Percentiles rank a stretch among this genome's conserved stretches.
These are phyloP conservation scores for Phytophthora europaea DNA, from an alignment of 352 stramenopile genomes.

Conservation along the genomic window DNA sequence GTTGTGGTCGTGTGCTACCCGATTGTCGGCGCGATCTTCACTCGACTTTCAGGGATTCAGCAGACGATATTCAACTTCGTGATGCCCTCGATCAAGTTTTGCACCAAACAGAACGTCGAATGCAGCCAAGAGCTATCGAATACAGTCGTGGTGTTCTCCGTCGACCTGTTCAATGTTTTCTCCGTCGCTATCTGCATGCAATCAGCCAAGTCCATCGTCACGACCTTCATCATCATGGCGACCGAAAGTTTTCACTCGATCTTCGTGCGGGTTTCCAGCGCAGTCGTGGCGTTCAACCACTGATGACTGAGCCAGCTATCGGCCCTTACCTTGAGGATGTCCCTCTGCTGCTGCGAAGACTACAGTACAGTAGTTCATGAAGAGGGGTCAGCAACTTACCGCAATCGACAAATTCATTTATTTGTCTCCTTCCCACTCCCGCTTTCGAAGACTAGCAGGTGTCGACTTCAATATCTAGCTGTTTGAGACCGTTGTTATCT, in stretches of 20 bases:
- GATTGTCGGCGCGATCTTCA: constrained; percentile 30
- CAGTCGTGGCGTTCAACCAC: too few relatives aligned
- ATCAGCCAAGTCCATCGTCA: constrained; percentile 14
- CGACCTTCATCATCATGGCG: constrained; percentile 18
- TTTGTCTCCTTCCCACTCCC: too few relatives aligned
- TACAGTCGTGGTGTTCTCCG: constrained; percentile 35
- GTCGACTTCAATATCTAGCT: constrained; percentile 32
- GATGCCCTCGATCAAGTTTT: constrained; percentile 36
- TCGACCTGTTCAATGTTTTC: constrained; percentile 41
- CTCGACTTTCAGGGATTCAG: constrained; percentile 1
- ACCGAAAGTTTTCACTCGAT: constrained; percentile 6
- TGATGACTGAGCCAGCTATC: too few relatives aligned
- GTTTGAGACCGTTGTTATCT: neutral
- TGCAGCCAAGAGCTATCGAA: constrained; percentile 10
- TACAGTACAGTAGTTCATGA: too few relatives aligned
- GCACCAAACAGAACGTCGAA: constrained; percentile 32
- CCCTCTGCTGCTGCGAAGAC: too few relatives aligned
- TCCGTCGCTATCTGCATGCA: constrained; percentile 45
- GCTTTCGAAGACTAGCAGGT: constrained; percentile 10
- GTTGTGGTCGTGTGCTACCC: constrained; percentile 27
- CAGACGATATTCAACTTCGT: constrained; percentile 27
- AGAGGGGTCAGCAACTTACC: too few relatives aligned
- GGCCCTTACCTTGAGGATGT: too few relatives aligned
- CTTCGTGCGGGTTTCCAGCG: too few relatives aligned
- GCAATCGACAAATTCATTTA: neutral